Evolutionary conservation across 73 alveolate species (phyloP).

Genomic region (Tetrahymena elliotti): DNA sequence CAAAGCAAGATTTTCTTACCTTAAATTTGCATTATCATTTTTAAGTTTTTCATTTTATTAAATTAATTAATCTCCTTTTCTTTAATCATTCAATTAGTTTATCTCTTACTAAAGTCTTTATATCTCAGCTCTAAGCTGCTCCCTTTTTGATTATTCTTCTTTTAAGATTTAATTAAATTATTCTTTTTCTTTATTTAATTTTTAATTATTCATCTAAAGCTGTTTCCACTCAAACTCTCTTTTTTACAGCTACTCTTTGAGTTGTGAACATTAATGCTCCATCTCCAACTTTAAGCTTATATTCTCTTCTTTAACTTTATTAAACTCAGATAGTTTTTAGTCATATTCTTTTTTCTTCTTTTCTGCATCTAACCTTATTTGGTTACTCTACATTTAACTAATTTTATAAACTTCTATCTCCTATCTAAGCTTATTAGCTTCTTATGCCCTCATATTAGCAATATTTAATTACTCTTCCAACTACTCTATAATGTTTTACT

Average conservation of each 20-base stretch:
- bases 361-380: not conserved
- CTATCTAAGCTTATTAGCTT: not conserved
- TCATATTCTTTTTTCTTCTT: not conserved
- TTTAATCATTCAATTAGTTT: not conserved
- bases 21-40: not conserved
- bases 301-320: not conserved
- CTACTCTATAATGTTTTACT: not conserved
- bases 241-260: not conserved
- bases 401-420: not conserved
- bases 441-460: not conserved
- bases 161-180: not conserved
- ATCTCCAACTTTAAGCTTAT: not conserved
- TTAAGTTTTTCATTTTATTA: not conserved
- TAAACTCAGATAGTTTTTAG: not conserved
- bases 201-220: not conserved
- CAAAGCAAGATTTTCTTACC: not conserved
- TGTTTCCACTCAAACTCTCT: not conserved
- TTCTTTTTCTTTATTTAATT: not conserved
- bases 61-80: not conserved
- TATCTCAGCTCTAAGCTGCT: not conserved
- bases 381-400: not conserved
- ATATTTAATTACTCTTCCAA: not conserved
- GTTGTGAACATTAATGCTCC: not conserved
- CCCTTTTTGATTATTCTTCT: not conserved
- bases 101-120: not conserved